A percentile compares a stretch with the other conserved stretches of the same genome.
Evolutionary conservation across 129 eudicot genomes (phyloP).

Genomic region (Flaveria trinervia): DNA sequence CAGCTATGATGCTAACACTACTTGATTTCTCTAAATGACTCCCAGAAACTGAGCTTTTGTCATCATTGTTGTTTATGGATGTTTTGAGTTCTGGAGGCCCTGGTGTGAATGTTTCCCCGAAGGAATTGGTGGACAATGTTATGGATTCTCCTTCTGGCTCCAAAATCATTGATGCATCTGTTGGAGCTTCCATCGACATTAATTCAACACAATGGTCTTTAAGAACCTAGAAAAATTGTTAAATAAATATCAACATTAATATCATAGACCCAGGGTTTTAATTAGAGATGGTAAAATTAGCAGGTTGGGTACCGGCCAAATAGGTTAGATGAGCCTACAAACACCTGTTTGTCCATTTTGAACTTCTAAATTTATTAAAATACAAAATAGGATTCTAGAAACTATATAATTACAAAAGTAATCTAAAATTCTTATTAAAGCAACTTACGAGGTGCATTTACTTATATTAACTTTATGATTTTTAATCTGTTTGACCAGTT

Average conservation of each 20-base stretch:
- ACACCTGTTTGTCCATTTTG: not conserved
- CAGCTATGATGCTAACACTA: conserved; percentile 37
- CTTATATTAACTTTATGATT: not conserved
- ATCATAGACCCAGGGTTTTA: not conserved
- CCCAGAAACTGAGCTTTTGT: conserved; percentile 23
- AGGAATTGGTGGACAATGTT: conserved; percentile 44
- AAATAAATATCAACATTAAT: not conserved
- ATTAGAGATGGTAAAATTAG: not conserved
- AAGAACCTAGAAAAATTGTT: conserved; percentile 47
- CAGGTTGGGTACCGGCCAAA: not conserved
- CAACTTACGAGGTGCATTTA: not conserved
- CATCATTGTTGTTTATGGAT: conserved; percentile 21
- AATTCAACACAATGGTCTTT: conserved; percentile 82
- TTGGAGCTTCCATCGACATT: conserved; percentile 70
- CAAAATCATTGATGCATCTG: conserved; percentile 50
- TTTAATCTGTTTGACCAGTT: not conserved
- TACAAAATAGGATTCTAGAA: not conserved
- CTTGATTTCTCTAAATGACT: conserved; percentile 33
- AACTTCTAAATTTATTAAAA: not conserved
- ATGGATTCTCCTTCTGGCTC: conserved; percentile 69
- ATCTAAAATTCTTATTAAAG: not conserved
- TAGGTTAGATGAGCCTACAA: not conserved
- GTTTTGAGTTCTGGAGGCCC: conserved; percentile 32
- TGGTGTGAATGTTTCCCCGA: conserved; percentile 53
- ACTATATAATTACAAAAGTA: not conserved